Conservation (phyloP, 2,329 filamentous ascomycete genomes). For the Dothidotthia symphoricarpi region DNA sequence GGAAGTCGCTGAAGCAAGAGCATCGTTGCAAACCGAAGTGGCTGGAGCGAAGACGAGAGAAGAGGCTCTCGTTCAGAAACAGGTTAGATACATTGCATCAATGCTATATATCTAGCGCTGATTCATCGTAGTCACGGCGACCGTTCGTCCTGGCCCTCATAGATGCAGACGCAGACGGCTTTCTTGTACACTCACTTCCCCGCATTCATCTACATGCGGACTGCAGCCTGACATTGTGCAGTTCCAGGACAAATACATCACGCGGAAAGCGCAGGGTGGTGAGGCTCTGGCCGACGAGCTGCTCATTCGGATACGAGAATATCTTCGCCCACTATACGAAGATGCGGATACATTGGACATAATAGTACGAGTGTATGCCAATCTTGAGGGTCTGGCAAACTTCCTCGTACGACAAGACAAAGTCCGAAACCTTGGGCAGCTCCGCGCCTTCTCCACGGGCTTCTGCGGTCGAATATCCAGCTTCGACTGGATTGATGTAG, state of each 20-base stretch:
- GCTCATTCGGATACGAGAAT: constrained; percentile 35
- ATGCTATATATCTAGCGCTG: constrained; percentile 1
- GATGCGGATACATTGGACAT: constrained; percentile 39
- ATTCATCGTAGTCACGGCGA: constrained; percentile 27
- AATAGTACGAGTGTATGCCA: constrained; percentile 37
- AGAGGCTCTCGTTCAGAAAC: constrained; percentile 30
- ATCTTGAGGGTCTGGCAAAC: constrained; percentile 41
- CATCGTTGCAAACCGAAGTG: constrained; percentile 29
- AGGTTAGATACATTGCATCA: constrained; percentile 15
- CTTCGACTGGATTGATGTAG: constrained; percentile 40
- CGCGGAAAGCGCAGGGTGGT: constrained; percentile 36
- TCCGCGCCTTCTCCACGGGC: constrained; percentile 38
- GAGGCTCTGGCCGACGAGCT: constrained; percentile 39
- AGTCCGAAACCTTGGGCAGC: constrained; percentile 36
- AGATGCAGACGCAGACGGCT: constrained; percentile 41
- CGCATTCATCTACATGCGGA: background rate
- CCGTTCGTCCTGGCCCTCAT: constrained; percentile 40
- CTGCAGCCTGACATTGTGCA: constrained; percentile 8
- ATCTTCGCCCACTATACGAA: constrained; percentile 35
- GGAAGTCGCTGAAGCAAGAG: constrained; percentile 30
- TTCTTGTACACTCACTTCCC: constrained; percentile 24
- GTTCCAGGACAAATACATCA: constrained; percentile 42
- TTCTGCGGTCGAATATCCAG: constrained; percentile 39
- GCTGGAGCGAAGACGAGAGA: constrained; percentile 32
- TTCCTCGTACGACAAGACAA: constrained; percentile 38